phyloP scores from a whole-genome alignment of 2,329 filamentous ascomycete species.

The Penicillium rolfsii region DNA sequence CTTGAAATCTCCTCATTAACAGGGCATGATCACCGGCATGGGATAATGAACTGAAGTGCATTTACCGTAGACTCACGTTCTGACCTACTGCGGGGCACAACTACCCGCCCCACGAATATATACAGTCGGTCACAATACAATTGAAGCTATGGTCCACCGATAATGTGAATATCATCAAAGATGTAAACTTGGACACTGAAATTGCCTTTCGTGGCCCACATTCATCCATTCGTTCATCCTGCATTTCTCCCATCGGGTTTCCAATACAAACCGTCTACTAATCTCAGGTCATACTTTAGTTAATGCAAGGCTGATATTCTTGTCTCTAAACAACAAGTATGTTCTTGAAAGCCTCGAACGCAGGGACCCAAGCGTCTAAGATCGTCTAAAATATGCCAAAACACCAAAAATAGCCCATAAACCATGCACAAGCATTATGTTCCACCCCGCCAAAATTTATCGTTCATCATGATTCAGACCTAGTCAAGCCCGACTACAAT shows the following conservation, averaged over 20 bases:
- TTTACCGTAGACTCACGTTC: background rate
- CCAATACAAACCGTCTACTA: no score
- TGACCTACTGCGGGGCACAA: no score
- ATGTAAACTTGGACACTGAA: no score
- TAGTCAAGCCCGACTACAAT: constrained; percentile 59
- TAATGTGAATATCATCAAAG: no score
- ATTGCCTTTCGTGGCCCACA: no score
- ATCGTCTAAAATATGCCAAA: background rate
- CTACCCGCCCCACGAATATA: no score
- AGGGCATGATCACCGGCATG: background rate
- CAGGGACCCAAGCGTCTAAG: constrained; percentile 3
- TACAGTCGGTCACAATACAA: no score
- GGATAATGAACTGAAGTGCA: background rate
- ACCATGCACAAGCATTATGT: background rate
- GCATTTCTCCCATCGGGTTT: no score
- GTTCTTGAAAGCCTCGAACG: constrained; percentile 3
- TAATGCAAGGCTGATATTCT: no score
- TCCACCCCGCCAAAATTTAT: background rate
- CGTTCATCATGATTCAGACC: background rate
- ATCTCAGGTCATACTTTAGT: no score
- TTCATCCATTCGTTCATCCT: no score
- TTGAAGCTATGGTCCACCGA: no score
- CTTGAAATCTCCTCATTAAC: background rate
- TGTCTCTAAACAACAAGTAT: background rate
- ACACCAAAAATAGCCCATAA: constrained; percentile 10